These are phyloP conservation scores for Protea cynaroides DNA, from an alignment of 164 flowering plant species.

Conservation along the genomic window DNA sequence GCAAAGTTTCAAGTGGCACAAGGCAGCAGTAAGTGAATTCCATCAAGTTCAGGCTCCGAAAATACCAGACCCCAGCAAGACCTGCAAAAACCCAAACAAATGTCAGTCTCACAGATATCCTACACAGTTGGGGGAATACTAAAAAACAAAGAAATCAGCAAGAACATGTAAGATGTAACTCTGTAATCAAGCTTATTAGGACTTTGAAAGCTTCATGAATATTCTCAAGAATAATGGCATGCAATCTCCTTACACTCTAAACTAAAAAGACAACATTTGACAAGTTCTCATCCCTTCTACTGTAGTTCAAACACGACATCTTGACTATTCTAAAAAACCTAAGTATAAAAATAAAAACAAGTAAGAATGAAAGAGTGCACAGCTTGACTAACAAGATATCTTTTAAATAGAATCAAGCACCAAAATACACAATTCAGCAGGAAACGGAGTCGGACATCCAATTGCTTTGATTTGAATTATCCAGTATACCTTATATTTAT, in stretches of 20 bases:
- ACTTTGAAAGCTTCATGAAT: no score
- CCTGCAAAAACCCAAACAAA: slow-evolving; percentile 50
- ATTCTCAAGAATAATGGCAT: neutral
- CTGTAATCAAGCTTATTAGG: neutral
- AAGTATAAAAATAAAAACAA: no score
- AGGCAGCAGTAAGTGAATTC: slow-evolving; percentile 71
- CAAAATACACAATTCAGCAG: no score
- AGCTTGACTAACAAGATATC: no score
- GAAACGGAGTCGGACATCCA: no score
- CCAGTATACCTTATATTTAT: no score
- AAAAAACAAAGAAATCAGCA: neutral
- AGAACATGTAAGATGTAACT: neutral
- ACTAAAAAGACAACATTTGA: neutral
- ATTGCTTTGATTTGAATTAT: no score
- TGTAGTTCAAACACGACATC: neutral
- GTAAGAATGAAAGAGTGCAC: no score
- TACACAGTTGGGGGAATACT: slow-evolving; percentile 19
- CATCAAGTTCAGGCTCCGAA: slow-evolving; percentile 73
- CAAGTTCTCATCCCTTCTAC: neutral
- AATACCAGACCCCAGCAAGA: slow-evolving; percentile 77
- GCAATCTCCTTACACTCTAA: neutral
- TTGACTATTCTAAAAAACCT: neutral
- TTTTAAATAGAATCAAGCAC: no score
- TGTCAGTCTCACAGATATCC: slow-evolving; percentile 88
- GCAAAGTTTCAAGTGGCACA: slow-evolving; percentile 88